Conservation (phyloP, 1,139 yeast genomes). For the Cylindricascospora bacillispora region DNA sequence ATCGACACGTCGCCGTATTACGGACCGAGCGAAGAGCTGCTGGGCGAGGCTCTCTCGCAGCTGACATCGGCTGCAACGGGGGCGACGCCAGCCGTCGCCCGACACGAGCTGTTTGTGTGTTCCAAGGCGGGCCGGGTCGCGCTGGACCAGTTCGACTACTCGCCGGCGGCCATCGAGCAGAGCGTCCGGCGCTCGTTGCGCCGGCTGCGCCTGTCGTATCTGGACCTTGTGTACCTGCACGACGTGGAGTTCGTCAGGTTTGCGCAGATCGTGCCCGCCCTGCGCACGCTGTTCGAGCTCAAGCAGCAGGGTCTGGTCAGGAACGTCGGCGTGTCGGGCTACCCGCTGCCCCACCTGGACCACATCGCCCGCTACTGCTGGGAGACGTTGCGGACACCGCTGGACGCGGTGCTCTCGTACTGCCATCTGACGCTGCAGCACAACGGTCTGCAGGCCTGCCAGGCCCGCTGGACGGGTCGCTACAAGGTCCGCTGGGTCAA, state of each 20-base stretch:
- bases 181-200: slow-evolving; percentile 57
- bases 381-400: slow-evolving; percentile 30
- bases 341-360: slow-evolving; percentile 61
- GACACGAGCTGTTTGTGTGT: slow-evolving; percentile 59
- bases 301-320: slow-evolving; percentile 52
- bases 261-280: slow-evolving; percentile 45
- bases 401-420: slow-evolving; percentile 71
- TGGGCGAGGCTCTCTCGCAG: slow-evolving; percentile 51
- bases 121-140: slow-evolving; percentile 78
- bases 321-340: slow-evolving; percentile 75
- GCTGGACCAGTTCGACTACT: slow-evolving; percentile 62
- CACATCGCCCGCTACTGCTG: slow-evolving; percentile 33
- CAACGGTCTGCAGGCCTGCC: slow-evolving; percentile 38
- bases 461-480: slow-evolving; percentile 36
- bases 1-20: slow-evolving; percentile 89
- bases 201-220: slow-evolving; percentile 50
- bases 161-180: slow-evolving; percentile 41
- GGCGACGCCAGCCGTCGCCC: slow-evolving; percentile 27
- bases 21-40: slow-evolving; percentile 70
- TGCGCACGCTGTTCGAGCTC: slow-evolving; percentile 43
- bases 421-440: slow-evolving; percentile 80
- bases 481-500: slow-evolving; percentile 46
- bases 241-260: slow-evolving; percentile 73
- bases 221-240: slow-evolving; percentile 77
- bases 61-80: slow-evolving; percentile 20